Evolutionary conservation across 257 asterid genomes (phyloP), one percentile per base, ranked within the genome.

Genomic region (Rehmannia glutinosa): DNA sequence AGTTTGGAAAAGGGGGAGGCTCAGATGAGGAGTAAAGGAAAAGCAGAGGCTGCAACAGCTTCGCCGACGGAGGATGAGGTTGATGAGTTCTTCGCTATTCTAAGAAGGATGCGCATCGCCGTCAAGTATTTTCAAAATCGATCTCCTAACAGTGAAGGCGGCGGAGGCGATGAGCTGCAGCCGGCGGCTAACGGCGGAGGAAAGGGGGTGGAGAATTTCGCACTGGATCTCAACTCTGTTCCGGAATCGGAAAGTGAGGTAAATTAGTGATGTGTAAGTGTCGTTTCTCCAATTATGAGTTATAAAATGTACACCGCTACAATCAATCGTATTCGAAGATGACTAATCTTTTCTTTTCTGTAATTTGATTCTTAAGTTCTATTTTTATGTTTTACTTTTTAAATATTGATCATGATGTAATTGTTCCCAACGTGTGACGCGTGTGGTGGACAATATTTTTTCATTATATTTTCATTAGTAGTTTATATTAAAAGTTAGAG

Each of bases 41-140:
- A 17, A 49, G 57, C 56, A 0, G 77, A 43, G 64, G 76, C 3
- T 53, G 47, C 17, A 0, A 19, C 50, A 28, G 2, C 78, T 39
- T 54, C 77, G 24, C 86, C 86, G 0, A 58, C 84, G 42, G 84
- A 82, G 70, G 84, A 52, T 20, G 87, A 78, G 56, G 87, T 82
- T 24, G 80, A 82, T 8, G 82, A 82, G 68, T 82, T 82, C 52
- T 78, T 78, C 53, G 65, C 77, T 0, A 82, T 78, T 45, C 56
- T 82, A 10, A 60, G 84, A 73, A 73, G 82, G 74, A 75, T 78
- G 80, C 77, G 62, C n/a, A 68, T 43, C 19, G 85, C 85, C 1
- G 66, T 78, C 9, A 70, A 77, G 70, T 83, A 83, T 54, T 80
- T 83, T 15, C 20, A 75, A 16, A 69, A 73, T 49, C 68, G 62